Evolutionary conservation across 2,329 filamentous ascomycete genomes (phyloP), one percentile per base, ranked within the genome.

Genomic region (Colletotrichum higginsianum): DNA sequence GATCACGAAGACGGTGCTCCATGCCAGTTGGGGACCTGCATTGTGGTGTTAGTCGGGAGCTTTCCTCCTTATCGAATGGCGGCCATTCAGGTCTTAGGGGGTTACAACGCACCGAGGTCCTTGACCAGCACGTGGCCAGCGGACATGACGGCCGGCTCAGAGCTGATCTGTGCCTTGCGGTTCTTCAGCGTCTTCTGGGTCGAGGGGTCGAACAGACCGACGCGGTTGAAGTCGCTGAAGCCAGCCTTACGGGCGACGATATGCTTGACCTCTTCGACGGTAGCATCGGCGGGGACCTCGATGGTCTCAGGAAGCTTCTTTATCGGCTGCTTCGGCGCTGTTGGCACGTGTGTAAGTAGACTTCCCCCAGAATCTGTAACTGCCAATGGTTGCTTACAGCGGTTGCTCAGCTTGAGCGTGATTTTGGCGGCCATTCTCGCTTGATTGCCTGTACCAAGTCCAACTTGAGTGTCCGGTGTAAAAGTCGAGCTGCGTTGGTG

Each of bases 1-100:
- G 85, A 98, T 91, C 74, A 98, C 85, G 86, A 96, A 99, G 81
- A 98, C 96, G 72, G 94, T 96, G 75, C 91, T 92, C 96, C 96
- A 99, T 74, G 90, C 91, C 67, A 98, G 92, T 82, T 99, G 96
- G 60, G 92, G 90, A 18, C 96, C 95, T 97, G 71, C 11, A 46
- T 52, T 21, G 13, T 11, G 9, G 64, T 56, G 61, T 64, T 61
- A 71, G 70, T 42, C 23, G 30, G 46, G n/a, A 50, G 7, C 12
- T 4, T 42, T 18, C 11, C 49, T 44, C 16, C 26, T 35, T 30
- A 26, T n/a, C 11, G 62, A 26, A 26, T 6, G n/a, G 35, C 11
- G 12, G 16, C 44, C 7, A 8, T 23, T 35, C 18, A 40, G 13
- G 23, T 13, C 35, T 30, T 15, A 21, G 35, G 26, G 11, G 13